phyloP scores from a whole-genome alignment of 2,329 filamentous ascomycete genomes.

The Cladosporium cucumerinum region DNA sequence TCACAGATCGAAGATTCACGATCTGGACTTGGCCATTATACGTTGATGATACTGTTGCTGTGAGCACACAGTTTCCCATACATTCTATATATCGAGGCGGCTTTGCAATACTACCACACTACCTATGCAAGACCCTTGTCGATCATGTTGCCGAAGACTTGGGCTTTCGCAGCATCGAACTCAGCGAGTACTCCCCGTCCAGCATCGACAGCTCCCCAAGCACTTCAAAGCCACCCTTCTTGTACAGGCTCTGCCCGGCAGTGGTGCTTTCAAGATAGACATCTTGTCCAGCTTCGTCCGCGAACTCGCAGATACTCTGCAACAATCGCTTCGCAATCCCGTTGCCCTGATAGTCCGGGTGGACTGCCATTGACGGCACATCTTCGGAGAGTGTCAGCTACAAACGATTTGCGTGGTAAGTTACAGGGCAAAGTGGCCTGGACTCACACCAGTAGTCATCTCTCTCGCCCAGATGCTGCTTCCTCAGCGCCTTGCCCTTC shows the following conservation, averaged over 20 bases:
- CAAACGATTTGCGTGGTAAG: background rate
- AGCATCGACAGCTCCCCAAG: background rate
- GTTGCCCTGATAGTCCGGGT: slow-evolving; percentile 10
- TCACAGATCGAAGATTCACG: background rate
- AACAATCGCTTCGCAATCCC: slow-evolving; percentile 11
- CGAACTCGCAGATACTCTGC: background rate
- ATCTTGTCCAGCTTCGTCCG: slow-evolving; percentile 14
- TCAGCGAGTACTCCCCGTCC: background rate
- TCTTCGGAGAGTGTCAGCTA: slow-evolving; percentile 5
- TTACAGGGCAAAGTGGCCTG: background rate
- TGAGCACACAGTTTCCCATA: background rate
- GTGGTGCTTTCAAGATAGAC: slow-evolving; percentile 11
- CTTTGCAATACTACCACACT: background rate
- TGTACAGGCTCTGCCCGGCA: slow-evolving; percentile 6
- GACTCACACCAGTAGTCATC: slow-evolving; percentile 16
- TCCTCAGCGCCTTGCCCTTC: background rate
- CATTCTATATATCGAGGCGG: background rate
- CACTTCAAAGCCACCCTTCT: slow-evolving; percentile 13
- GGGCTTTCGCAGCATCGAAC: background rate
- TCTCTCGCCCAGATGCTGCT: slow-evolving; percentile 7
- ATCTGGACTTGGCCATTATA: background rate
- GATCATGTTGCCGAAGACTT: background rate
- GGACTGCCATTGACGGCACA: slow-evolving; percentile 13
- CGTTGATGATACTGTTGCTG: background rate
- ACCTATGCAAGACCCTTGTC: background rate